Base-by-base conservation (phyloP, 2,329 filamentous ascomycete species). In the Hymenoscyphus scutula region DNA sequence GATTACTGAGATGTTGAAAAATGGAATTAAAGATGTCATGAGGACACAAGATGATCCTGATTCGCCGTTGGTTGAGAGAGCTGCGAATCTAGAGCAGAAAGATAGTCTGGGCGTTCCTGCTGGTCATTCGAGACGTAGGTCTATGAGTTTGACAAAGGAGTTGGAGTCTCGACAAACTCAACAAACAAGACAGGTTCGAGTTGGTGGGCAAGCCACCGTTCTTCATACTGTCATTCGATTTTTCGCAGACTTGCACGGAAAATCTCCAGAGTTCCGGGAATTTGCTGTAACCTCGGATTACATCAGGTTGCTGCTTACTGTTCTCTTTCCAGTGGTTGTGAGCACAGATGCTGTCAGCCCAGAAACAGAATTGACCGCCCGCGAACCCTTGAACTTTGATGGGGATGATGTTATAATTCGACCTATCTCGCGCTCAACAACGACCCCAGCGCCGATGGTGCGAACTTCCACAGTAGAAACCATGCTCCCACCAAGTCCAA, bases 281-380 rank as follows among this genome's bases (percentile, higher is more conserved):
- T 97, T 96, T 74, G 85, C 91, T 0, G 77, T 89, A 11, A 84
- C 83, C 0, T 96, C 93, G 0, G 89, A 90, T 53, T 98, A 97
- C 75, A 80, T 94, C 1, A 88, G 94, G 64, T 81, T 92, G 55
- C 78, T 99, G 3, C 81, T 97, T 0, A 85, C 86, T 38, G 88
- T 92, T 13, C 79, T 98, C 2, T 99, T 95, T 73, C 93, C 95
- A 1, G 86, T 95, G 19, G 84, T 97, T 57, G 92, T 97, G 29
- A 94, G 91, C 69, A 88, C 91, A 13, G 92, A 97, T 75, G 83
- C 88, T 25, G 88, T 97, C 45, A 89, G 85, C 60, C 88, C 95
- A 0, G 90, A 95, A 70, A 90, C 88, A 0, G 95, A 99, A 74
- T 78, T 98, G n/a, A 87, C 92, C 69, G 93, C 92, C 17, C 84